These are phyloP conservation scores for Entomophthora muscae DNA, from an alignment of 371 early-diverging fungal species.

Conservation along the genomic window DNA sequence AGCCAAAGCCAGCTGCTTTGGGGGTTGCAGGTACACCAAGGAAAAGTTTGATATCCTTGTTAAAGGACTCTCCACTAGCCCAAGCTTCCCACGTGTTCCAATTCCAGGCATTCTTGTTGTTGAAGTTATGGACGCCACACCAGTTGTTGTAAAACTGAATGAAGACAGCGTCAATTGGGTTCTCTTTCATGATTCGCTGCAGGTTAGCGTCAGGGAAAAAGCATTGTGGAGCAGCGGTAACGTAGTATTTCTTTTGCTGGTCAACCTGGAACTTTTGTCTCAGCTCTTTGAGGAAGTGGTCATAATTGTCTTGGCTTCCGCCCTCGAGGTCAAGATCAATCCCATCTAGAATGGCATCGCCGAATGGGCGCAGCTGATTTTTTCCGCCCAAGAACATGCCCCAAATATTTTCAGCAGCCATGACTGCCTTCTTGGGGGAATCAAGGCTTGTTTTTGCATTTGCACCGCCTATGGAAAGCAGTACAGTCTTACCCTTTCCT, in stretches of 20 bases:
- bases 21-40: conserved; percentile 39
- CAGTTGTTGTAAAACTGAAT: conserved; percentile 61
- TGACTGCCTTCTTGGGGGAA: conserved; percentile 22
- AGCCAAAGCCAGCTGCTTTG: conserved; percentile 31
- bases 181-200: conserved; percentile 11
- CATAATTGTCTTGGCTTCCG: conserved; percentile 23
- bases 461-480: conserved; percentile 51
- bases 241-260: conserved; percentile 24
- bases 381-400: conserved; percentile 32
- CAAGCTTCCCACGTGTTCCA: conserved; percentile 37
- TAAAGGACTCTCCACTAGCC: conserved; percentile 26
- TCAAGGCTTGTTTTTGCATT: conserved; percentile 35
- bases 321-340: conserved; percentile 55
- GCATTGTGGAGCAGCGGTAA: conserved; percentile 55
- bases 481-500: conserved; percentile 31
- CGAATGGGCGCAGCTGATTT: conserved; percentile 34
- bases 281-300: conserved; percentile 24
- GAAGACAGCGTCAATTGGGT: conserved; percentile 23
- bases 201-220: conserved; percentile 29
- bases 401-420: conserved; percentile 40
- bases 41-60: conserved; percentile 34
- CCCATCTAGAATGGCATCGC: conserved; percentile 35
- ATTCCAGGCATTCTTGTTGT: conserved; percentile 21
- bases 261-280: conserved; percentile 18
- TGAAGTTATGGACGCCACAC: conserved; percentile 22